phyloP scores from a whole-genome alignment of 345 rosid species.

The Erysimum cheiranthoides region DNA sequence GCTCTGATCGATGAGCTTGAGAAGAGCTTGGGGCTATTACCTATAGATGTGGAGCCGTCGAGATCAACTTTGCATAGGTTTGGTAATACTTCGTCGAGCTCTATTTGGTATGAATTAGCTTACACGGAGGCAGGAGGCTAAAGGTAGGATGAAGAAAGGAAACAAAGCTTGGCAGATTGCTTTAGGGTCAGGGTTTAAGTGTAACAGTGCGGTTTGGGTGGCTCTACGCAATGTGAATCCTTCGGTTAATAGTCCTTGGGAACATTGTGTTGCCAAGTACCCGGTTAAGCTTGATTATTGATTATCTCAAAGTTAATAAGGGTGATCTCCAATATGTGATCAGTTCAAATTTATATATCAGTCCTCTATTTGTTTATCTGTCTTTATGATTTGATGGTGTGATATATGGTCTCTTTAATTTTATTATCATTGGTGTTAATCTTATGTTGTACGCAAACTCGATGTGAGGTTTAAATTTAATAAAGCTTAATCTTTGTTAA shows the following conservation, averaged over 20 bases:
- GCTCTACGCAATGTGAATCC: slow-evolving; percentile 40
- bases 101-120: slow-evolving; percentile 47
- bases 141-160: slow-evolving; percentile 46
- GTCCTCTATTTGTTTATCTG: not conserved
- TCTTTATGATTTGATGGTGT: not conserved
- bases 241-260: slow-evolving; percentile 62
- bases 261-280: slow-evolving; percentile 62
- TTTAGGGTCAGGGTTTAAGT: slow-evolving; percentile 47
- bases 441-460: not conserved
- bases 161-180: slow-evolving; percentile 49
- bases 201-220: slow-evolving; percentile 46
- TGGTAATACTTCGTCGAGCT: slow-evolving; percentile 46
- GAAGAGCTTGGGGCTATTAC: slow-evolving; percentile 28
- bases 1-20: slow-evolving; percentile 44
- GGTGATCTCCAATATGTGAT: not conserved
- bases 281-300: slow-evolving; percentile 58
- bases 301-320: not conserved
- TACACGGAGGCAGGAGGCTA: slow-evolving; percentile 44
- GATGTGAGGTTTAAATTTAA: too few species aligned
- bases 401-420: not conserved
- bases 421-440: not conserved
- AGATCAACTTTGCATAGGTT: slow-evolving; percentile 45
- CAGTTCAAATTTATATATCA: not conserved
- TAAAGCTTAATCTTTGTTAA: too few species aligned
- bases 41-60: slow-evolving; percentile 36